Percentiles rank a stretch among this genome's conserved stretches.
Conservation (phyloP, 2,329 filamentous ascomycete genomes). For the Xylaria sp. region DNA sequence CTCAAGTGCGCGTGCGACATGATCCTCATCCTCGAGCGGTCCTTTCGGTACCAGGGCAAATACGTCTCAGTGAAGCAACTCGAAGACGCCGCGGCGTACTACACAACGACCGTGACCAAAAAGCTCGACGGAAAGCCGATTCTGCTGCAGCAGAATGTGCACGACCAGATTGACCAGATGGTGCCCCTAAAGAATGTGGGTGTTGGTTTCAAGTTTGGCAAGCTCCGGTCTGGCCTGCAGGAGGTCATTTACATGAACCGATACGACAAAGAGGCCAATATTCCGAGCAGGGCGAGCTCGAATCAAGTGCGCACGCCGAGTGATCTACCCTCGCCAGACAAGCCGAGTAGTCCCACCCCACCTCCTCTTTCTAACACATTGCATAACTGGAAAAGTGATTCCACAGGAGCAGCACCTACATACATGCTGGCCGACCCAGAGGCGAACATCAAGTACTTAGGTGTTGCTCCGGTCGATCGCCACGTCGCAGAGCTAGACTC, state of each 20-base stretch:
- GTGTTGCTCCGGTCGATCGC: background rate
- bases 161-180: constrained; percentile 26
- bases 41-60: constrained; percentile 29
- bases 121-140: constrained; percentile 18
- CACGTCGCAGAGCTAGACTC: constrained; percentile 24
- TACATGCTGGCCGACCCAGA: constrained; percentile 4
- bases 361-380: constrained; percentile 1
- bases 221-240: constrained; percentile 23
- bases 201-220: constrained; percentile 30
- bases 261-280: constrained; percentile 21
- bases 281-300: constrained; percentile 19
- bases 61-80: constrained; percentile 33
- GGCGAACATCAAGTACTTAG: constrained; percentile 23
- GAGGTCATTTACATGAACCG: constrained; percentile 33
- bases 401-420: background rate
- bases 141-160: constrained; percentile 24
- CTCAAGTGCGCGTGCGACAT: constrained; percentile 34
- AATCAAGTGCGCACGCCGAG: background rate
- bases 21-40: constrained; percentile 32
- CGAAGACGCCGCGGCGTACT: constrained; percentile 31
- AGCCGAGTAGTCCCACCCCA: background rate
- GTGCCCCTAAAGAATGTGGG: constrained; percentile 21
- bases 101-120: constrained; percentile 26
- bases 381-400: constrained; percentile 6
- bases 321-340: constrained; percentile 1